phyloP scores from a whole-genome alignment of 306 rosid genomes.

The Trichosanthes truncata region DNA sequence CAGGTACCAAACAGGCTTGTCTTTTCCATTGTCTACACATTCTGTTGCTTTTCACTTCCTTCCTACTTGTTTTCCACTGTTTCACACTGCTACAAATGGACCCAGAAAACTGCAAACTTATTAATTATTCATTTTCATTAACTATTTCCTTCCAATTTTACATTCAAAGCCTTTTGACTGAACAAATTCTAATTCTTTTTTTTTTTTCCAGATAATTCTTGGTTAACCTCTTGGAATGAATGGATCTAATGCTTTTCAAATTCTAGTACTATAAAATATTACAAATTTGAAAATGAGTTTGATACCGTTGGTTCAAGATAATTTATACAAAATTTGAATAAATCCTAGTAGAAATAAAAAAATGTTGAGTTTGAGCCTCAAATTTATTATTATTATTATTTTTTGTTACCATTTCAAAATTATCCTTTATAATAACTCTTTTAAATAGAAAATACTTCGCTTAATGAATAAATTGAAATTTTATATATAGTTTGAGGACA shows the following conservation, averaged over 20 bases:
- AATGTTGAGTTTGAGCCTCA: background rate
- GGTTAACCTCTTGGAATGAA: background rate
- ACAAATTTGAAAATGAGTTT: background rate
- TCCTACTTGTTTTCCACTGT: slow-evolving; percentile 9
- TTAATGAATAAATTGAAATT: background rate
- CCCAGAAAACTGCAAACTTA: background rate
- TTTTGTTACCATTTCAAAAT: background rate
- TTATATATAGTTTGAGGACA: background rate
- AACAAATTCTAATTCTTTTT: background rate
- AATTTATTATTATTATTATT: background rate
- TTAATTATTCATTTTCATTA: background rate
- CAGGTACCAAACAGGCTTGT: background rate
- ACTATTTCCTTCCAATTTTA: background rate
- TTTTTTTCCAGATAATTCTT: background rate
- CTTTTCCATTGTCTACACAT: background rate
- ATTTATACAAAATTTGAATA: background rate
- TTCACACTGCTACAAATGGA: background rate
- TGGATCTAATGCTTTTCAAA: background rate
- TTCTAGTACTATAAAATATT: background rate
- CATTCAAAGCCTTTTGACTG: background rate
- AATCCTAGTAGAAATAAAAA: background rate
- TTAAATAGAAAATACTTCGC: background rate
- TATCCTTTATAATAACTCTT: background rate
- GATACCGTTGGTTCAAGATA: background rate
- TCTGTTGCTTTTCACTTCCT: slow-evolving; percentile 4